Percentiles rank a stretch among this genome's conserved stretches.
phyloP scores from a whole-genome alignment of 345 rosid genomes.

The Brassica nigra region DNA sequence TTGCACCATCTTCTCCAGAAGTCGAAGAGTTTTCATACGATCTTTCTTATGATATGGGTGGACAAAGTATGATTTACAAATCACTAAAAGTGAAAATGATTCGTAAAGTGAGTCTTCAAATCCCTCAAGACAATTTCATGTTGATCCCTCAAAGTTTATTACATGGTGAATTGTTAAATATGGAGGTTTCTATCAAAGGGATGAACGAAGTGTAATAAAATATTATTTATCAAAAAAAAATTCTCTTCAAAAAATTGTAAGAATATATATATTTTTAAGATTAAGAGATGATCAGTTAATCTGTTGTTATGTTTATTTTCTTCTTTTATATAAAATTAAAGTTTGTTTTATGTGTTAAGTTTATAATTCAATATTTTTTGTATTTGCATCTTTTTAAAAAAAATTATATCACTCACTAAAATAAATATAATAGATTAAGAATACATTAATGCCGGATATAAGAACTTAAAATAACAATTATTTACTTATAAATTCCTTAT shows the following conservation, averaged over 20 bases:
- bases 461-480: too few relatives aligned
- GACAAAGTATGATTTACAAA: background rate
- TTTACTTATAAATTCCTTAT: too few relatives aligned
- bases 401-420: too few relatives aligned
- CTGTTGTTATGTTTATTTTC: background rate
- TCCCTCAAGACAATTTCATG: background rate
- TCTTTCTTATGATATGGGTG: background rate
- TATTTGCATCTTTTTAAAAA: too few relatives aligned
- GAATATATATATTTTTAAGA: too few relatives aligned
- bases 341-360: background rate
- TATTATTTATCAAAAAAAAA: background rate
- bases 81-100: background rate
- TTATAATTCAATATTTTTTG: background rate
- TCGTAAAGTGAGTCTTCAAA: background rate
- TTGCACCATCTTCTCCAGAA: background rate
- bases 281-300: too few relatives aligned
- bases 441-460: too few relatives aligned
- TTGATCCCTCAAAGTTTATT: background rate
- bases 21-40: background rate
- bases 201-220: background rate
- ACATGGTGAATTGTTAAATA: background rate
- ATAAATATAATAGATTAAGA: too few relatives aligned
- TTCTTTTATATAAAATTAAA: too few relatives aligned
- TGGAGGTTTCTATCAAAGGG: background rate
- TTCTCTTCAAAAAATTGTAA: too few relatives aligned